Evolutionary conservation across 768 basidiomycete species (phyloP).

Genomic region (Gelatoporia subvermispora): DNA sequence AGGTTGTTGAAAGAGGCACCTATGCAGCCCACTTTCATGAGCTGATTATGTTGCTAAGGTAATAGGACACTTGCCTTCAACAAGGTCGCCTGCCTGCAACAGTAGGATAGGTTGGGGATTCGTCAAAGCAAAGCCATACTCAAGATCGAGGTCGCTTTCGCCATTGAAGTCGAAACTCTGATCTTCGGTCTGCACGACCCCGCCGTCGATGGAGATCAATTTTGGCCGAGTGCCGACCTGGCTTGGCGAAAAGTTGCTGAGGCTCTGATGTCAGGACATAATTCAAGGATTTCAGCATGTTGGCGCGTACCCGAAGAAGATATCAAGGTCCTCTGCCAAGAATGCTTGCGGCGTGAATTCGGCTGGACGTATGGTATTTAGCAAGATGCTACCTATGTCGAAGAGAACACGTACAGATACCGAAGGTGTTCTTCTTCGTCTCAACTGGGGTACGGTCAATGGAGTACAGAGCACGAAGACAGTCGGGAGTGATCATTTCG

Average conservation of each 20-base stretch:
- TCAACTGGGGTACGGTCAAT: slow-evolving; percentile 20
- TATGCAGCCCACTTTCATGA: slow-evolving; percentile 7
- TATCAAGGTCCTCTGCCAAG: slow-evolving; percentile 37
- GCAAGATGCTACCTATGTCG: background rate
- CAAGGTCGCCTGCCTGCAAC: slow-evolving; percentile 18
- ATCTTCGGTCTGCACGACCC: slow-evolving; percentile 38
- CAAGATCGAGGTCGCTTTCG: slow-evolving; percentile 70
- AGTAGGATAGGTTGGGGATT: slow-evolving; percentile 16
- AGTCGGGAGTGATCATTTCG: slow-evolving; percentile 24
- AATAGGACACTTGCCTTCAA: slow-evolving; percentile 7
- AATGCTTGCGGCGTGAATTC: slow-evolving; percentile 41
- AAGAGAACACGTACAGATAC: slow-evolving; percentile 19
- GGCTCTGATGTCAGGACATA: background rate
- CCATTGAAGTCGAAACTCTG: slow-evolving; percentile 46
- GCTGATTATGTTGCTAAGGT: too few relatives aligned
- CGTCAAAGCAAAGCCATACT: slow-evolving; percentile 55
- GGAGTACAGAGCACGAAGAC: slow-evolving; percentile 28
- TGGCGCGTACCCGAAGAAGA: slow-evolving; percentile 27
- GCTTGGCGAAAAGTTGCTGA: slow-evolving; percentile 33
- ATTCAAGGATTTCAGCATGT: background rate
- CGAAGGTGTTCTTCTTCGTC: slow-evolving; percentile 24
- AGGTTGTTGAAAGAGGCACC: slow-evolving; percentile 42
- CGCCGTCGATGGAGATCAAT: slow-evolving; percentile 30
- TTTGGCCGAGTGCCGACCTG: slow-evolving; percentile 36
- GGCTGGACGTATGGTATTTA: slow-evolving; percentile 21